A percentile compares a stretch with the other conserved stretches of the same genome.
Evolutionary conservation across 441 rosid genomes (phyloP).

Genomic region (Euphorbia celastroides): DNA sequence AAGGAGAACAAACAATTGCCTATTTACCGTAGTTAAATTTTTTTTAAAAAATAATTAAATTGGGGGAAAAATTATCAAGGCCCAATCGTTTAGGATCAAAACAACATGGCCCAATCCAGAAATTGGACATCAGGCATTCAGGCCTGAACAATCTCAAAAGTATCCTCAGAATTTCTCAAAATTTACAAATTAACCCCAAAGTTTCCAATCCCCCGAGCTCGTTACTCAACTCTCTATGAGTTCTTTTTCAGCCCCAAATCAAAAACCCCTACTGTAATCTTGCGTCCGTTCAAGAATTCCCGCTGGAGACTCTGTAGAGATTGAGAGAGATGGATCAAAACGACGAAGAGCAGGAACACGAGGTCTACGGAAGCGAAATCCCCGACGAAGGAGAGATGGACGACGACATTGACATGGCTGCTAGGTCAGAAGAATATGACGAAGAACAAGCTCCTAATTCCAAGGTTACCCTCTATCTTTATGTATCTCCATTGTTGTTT

Average conservation of each 20-base stretch:
- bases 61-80: no score
- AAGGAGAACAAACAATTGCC: no score
- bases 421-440: constrained; percentile 64
- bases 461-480: constrained; percentile 39
- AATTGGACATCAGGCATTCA: not conserved
- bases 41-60: no score
- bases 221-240: not conserved
- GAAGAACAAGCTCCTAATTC: constrained; percentile 52
- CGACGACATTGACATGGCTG: constrained; percentile 63
- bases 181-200: constrained; percentile 13
- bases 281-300: no score
- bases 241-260: constrained; percentile 6
- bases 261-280: not conserved
- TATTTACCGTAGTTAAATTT: no score
- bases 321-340: constrained; percentile 39
- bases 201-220: not conserved
- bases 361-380: constrained; percentile 91
- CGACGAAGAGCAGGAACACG: constrained; percentile 83
- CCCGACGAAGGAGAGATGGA: constrained; percentile 90
- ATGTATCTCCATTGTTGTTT: not conserved
- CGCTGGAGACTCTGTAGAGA: no score
- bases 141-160: not conserved
- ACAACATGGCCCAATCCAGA: not conserved
- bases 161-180: not conserved
- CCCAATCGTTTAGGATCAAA: no score